Base-by-base conservation (phyloP, 257 asterid species). In the Rauvolfia tetraphylla region DNA sequence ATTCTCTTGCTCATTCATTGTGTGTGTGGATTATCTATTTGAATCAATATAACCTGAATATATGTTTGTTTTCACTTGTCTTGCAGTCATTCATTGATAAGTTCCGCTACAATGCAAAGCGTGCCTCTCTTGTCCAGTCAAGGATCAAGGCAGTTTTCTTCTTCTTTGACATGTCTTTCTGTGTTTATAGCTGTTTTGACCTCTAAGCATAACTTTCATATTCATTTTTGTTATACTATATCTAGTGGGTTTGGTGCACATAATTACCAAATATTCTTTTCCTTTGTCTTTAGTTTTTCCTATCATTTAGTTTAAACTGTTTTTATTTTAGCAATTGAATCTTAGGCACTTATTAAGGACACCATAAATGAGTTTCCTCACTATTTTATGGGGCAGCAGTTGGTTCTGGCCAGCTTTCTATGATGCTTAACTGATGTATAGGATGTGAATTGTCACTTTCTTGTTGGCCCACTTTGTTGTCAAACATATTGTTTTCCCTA, bases 111-210 rank as follows among this genome's bases (percentile, higher is more conserved):
- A 95, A 95, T 79, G 99, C 99, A 25, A 95, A 95, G 89, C 98
- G 98, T 72, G 98, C 97, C 44, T 91, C 99, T 80, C 99, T 95
- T 83, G 99, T 95, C 84, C 99, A 95, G 85, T 92, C 99, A 59
- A 95, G 99, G 88, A 95, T 95, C 82, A 95, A 95, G 98, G 99
- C 91, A 89, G 71, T 18, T 67, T 81, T 36, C 74, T 31, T 44
- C 39, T 27, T 77, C 74, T 73, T 54, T 39, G 34, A 3, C 56
- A 74, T 39, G 68, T 27, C 78, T 18, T 22, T 48, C 14, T 38
- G 20, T 54, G 56, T 4, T 33, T 20, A 3, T 29, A 49, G 68
- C 53, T 72, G 42, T 74, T 69, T 74, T 44, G 65, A 25, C 71
- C 36, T 68, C 56, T 81, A 71, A 72, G 61, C 68, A 76, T 34